These are phyloP conservation scores for Eucalyptus fibrosa DNA, from an alignment of 345 rosid species.

Conservation along the genomic window DNA sequence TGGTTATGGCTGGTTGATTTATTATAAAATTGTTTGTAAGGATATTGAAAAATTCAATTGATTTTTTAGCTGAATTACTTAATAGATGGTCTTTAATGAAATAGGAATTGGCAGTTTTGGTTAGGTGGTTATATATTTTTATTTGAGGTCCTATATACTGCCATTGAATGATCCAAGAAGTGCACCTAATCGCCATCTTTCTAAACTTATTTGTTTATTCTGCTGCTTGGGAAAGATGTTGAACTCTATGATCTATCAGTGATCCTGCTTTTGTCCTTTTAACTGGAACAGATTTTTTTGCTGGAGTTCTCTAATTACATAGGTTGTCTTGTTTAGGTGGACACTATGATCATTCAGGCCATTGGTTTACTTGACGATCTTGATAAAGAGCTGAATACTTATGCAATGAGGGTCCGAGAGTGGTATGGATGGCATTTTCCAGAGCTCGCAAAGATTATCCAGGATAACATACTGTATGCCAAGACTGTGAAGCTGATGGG, in stretches of 20 bases:
- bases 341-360: constrained; percentile 96
- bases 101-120: not conserved
- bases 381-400: constrained; percentile 88
- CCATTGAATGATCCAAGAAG: not conserved
- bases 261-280: not conserved
- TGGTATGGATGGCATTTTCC: constrained; percentile 99
- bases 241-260: not conserved
- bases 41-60: not conserved
- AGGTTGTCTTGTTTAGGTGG: constrained; percentile 38
- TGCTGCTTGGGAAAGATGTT: not conserved
- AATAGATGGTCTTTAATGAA: not conserved
- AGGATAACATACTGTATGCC: constrained; percentile 74
- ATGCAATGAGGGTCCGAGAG: constrained; percentile 87
- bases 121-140: not conserved
- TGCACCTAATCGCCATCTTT: not conserved
- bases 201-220: not conserved
- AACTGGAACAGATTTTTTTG: not conserved
- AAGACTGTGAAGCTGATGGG: constrained; percentile 86
- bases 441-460: constrained; percentile 82
- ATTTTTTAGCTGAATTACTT: not conserved
- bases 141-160: not conserved
- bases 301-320: not conserved
- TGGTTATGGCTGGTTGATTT: not conserved
- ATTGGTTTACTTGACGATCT: constrained; percentile 93
- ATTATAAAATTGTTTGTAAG: not conserved